Percentiles rank a stretch among this genome's conserved stretches.
These are phyloP conservation scores for Drechslera avenae DNA, from an alignment of 2,329 filamentous ascomycete genomes.

Conservation along the genomic window DNA sequence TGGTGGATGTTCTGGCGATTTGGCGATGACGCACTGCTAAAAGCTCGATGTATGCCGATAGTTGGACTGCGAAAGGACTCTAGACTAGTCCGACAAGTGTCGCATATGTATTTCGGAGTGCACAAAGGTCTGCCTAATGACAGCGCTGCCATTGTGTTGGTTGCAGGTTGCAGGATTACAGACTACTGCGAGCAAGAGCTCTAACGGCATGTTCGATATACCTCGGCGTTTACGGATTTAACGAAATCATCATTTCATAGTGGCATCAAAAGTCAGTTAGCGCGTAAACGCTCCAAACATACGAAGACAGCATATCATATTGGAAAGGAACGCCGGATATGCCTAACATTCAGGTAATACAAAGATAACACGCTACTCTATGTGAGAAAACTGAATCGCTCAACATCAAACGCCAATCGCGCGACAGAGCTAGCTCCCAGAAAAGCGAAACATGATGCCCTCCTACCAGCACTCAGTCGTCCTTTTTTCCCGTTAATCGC, in stretches of 20 bases:
- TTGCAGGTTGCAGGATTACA: not conserved
- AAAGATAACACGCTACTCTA: conserved; percentile 7
- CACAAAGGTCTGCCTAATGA: not conserved
- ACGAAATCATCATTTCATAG: not conserved
- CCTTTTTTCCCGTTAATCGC: conserved; percentile 42
- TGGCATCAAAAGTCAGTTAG: not conserved
- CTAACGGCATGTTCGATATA: conserved; percentile 11
- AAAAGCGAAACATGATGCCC: conserved; percentile 2
- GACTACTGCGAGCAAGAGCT: conserved; percentile 3
- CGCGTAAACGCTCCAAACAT: not conserved
- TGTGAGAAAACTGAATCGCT: conserved; percentile 5
- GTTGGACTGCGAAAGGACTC: conserved; percentile 5
- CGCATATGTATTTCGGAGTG: conserved; percentile 25
- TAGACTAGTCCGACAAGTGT: conserved; percentile 22
- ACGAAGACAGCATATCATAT: not conserved
- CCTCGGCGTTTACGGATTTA: conserved; percentile 28
- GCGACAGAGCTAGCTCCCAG: conserved; percentile 3
- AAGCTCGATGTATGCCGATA: conserved; percentile 7
- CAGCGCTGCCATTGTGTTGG: conserved; percentile 19
- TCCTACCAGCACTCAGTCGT: conserved; percentile 29
- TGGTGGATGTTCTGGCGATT: conserved; percentile 1
- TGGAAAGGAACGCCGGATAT: conserved; percentile 14
- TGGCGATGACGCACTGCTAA: conserved; percentile 17
- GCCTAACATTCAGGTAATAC: conserved; percentile 4
- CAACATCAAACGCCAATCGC: conserved; percentile 16